These are phyloP conservation scores for Paratinospora sagittata DNA, from an alignment of 164 flowering plant species.

Conservation along the genomic window DNA sequence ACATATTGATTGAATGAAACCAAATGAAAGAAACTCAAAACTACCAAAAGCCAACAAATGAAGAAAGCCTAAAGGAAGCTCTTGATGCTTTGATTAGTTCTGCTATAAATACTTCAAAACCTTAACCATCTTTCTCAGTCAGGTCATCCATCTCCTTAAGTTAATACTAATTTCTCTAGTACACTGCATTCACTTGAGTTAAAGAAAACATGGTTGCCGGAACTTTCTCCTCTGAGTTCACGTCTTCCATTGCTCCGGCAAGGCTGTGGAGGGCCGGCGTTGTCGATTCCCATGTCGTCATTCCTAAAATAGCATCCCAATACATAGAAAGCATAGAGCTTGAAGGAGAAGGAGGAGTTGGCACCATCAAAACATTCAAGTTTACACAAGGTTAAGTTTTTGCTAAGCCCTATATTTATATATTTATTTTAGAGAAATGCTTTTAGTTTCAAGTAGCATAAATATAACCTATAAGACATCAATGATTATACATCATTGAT, in stretches of 20 bases:
- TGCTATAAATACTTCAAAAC: neutral
- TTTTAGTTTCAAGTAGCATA: neutral
- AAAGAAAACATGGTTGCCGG: slow-evolving; percentile 10
- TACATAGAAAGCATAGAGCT: slow-evolving; percentile 14
- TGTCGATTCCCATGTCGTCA: slow-evolving; percentile 14
- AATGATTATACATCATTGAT: no score
- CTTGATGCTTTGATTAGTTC: neutral
- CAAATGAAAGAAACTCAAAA: neutral
- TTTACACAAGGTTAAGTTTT: slow-evolving; percentile 13
- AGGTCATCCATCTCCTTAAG: neutral
- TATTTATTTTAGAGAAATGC: no score
- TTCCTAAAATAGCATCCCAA: slow-evolving; percentile 21
- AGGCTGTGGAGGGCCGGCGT: slow-evolving; percentile 17
- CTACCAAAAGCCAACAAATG: neutral
- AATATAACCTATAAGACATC: no score
- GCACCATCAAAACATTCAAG: slow-evolving; percentile 13
- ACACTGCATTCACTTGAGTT: neutral
- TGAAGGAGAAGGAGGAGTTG: slow-evolving; percentile 24
- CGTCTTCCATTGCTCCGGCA: slow-evolving; percentile 3
- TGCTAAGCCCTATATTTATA: neutral
- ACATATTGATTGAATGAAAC: neutral
- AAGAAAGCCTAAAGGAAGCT: neutral
- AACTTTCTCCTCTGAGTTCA: slow-evolving; percentile 8
- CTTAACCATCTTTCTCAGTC: neutral
- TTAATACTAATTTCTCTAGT: neutral